These are phyloP conservation scores for Stagonosporopsis chrysanthemi DNA, from an alignment of 2,329 filamentous ascomycete species.

Conservation along the genomic window DNA sequence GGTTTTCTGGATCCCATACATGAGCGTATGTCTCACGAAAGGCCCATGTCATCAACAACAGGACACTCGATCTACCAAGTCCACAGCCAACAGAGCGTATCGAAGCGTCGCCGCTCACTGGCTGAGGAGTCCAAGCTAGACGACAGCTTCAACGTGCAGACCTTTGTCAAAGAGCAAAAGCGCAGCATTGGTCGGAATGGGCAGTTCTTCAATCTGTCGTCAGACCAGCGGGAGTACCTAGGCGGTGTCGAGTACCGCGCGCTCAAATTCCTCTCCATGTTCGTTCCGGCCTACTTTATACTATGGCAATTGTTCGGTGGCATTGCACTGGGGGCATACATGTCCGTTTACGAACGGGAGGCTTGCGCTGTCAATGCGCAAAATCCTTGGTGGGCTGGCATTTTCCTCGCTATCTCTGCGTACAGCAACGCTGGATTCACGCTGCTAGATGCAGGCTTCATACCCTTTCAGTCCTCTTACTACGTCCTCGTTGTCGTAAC, in stretches of 20 bases:
- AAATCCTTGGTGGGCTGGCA: conserved; percentile 29
- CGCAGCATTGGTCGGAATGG: conserved; percentile 31
- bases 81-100: conserved; percentile 25
- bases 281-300: conserved; percentile 28
- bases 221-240: conserved; percentile 32
- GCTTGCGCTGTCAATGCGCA: conserved; percentile 30
- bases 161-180: conserved; percentile 34
- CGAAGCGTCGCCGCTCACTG: conserved; percentile 26
- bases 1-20: conserved; percentile 32
- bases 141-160: conserved; percentile 30
- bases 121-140: conserved; percentile 24
- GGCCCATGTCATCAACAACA: conserved; percentile 26
- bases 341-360: conserved; percentile 29
- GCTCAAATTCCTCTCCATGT: conserved; percentile 31
- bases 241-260: conserved; percentile 33
- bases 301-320: conserved; percentile 32
- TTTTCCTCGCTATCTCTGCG: conserved; percentile 28
- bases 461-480: conserved; percentile 32
- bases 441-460: conserved; percentile 29
- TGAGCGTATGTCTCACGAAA: conserved; percentile 23
- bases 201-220: conserved; percentile 31
- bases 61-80: conserved; percentile 33
- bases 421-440: conserved; percentile 33
- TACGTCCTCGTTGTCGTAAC: conserved; percentile 29
- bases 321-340: conserved; percentile 31